Conservation (phyloP, 169 alveolate species). For the Eimeria necatrix region DNA sequence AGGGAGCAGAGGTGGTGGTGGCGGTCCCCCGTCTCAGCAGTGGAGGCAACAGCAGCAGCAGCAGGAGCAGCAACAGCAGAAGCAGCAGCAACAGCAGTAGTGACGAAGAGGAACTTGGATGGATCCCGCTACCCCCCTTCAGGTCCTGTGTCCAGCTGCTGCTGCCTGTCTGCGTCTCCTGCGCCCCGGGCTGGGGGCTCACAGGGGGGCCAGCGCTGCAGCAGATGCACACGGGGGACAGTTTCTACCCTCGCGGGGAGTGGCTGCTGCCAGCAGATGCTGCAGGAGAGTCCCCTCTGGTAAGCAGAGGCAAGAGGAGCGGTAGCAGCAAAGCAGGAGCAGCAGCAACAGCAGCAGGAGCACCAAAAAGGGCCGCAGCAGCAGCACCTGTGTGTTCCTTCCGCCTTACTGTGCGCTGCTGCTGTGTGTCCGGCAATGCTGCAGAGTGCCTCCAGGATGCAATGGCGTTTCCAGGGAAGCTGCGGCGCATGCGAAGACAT, state of each 20-base stretch:
- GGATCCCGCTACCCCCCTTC: slow-evolving; percentile 23
- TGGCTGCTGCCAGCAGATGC: background rate
- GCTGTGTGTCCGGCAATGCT: background rate
- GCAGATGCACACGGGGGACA: background rate
- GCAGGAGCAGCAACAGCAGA: background rate
- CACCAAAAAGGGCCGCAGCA: too few species aligned
- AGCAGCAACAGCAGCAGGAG: slow-evolving; percentile 11
- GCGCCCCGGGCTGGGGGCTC: slow-evolving; percentile 19
- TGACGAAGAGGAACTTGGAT: slow-evolving; percentile 8
- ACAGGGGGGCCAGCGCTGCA: slow-evolving; percentile 7
- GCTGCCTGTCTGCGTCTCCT: slow-evolving; percentile 3
- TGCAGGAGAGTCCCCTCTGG: slow-evolving; percentile 16
- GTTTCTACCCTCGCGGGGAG: background rate
- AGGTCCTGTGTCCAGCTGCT: background rate
- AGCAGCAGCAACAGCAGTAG: slow-evolving; percentile 22
- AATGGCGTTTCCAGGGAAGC: background rate
- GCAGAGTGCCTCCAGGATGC: background rate
- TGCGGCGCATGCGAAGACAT: background rate
- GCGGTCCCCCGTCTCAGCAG: slow-evolving; percentile 17
- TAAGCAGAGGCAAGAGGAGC: slow-evolving; percentile 24
- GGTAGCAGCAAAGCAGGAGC: background rate
- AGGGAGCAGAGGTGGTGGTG: slow-evolving; percentile 24
- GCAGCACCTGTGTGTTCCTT: too few species aligned
- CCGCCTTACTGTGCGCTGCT: background rate
- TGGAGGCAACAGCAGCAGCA: slow-evolving; percentile 43